Conservation (phyloP, 768 basidiomycete genomes). For the Suillus variegatus region DNA sequence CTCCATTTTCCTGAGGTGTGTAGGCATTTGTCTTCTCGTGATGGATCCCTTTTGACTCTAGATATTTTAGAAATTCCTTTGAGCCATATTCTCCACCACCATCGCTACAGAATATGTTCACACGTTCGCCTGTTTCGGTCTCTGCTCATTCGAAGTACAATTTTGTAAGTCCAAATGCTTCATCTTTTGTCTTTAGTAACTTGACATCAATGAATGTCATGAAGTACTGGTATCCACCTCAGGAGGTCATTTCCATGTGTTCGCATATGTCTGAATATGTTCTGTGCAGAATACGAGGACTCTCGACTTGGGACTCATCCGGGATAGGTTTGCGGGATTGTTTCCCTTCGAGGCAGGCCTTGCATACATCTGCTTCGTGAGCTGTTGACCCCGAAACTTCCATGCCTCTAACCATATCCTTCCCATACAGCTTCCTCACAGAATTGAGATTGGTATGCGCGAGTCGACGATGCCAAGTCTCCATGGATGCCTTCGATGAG, state of each 20-base stretch:
- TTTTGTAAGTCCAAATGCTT: too few species aligned
- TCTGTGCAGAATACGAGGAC: neutral
- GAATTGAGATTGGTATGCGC: conserved; percentile 4
- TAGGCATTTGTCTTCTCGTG: too few species aligned
- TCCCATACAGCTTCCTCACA: conserved; percentile 4
- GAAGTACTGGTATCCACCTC: conserved; percentile 16
- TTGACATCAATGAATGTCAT: conserved; percentile 7
- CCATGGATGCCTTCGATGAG: neutral
- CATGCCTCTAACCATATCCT: conserved; percentile 10
- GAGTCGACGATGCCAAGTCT: conserved; percentile 5
- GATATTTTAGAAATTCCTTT: conserved; percentile 12
- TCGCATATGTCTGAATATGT: conserved; percentile 25
- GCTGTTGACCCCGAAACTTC: too few species aligned
- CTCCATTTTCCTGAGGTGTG: too few species aligned
- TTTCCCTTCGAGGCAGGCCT: conserved; percentile 25
- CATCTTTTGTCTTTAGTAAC: too few species aligned
- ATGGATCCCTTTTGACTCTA: too few species aligned
- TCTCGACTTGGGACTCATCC: conserved; percentile 8
- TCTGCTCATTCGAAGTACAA: neutral
- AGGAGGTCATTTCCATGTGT: conserved; percentile 13
- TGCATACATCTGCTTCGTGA: conserved; percentile 10
- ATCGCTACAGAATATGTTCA: conserved; percentile 25
- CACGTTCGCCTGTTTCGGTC: conserved; percentile 9
- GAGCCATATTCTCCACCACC: conserved; percentile 32
- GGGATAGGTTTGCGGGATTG: conserved; percentile 17